Evolutionary conservation across 306 rosid genomes (phyloP), one percentile per base, ranked within the genome.

Genomic region (Vigna unguiculata): DNA sequence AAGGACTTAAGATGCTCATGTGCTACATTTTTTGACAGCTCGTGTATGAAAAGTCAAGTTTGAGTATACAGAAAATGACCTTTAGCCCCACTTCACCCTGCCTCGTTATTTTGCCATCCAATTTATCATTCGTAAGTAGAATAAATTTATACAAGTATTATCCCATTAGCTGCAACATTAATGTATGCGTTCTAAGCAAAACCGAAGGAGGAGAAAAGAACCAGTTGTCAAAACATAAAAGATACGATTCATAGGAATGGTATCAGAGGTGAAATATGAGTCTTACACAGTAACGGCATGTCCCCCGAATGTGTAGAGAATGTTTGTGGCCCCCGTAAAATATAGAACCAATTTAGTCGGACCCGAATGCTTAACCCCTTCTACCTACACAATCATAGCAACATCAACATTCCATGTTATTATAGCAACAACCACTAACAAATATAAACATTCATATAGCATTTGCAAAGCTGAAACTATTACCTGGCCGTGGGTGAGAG

Each of bases 251-350:
- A 32, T 32, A 59, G 3, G 45, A 40, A 40, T 40, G 45, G 4
- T 28, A 1, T 14, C 0, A 28, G 20, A 16, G 14, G n/a, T 61
- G 28, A 17, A 6, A 19, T n/a, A 38, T 63, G 0, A 63, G 49
- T 0, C 55, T 67, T 91, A 91, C 97, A 91, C 97, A 60, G 95
- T 91, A 38, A 91, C 97, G 53, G 95, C 97, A 82, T 91, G 97
- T 77, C 97, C 97, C 78, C 97, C 97, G 21, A 91, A 91, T 55
- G 97, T 91, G 87, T 91, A 91, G 65, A 91, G 97, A 85, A 91
- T 91, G 92, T 91, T 91, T 48, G 97, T 91, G 83, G 97, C 91
- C 82, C 97, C 97, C 0, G 97, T 91, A 87, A 91, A 91, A 78
- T 91, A 91, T 6, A 91, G 85, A 46, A 89, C 97, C 76, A 91